Evolutionary conservation across 306 rosid species (phyloP).

Genomic region (Cotoneaster glaucophyllus): DNA sequence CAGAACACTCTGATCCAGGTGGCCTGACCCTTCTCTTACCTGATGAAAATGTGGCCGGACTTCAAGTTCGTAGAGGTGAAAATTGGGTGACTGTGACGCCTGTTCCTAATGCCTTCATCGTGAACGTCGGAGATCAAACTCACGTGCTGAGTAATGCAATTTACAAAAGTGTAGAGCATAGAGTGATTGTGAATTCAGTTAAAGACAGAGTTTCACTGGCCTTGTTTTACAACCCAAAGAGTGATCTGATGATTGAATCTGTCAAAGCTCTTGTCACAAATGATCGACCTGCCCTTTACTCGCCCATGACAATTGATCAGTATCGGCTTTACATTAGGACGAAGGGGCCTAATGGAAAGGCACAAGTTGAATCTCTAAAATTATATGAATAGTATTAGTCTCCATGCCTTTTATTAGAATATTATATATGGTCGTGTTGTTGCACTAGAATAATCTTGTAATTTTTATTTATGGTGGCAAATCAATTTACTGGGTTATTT

Average conservation of each 20-base stretch:
- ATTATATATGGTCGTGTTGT: not conserved
- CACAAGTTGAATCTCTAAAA: constrained; percentile 59
- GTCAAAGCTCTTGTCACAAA: constrained; percentile 59
- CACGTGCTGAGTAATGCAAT: constrained; percentile 87
- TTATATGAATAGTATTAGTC: constrained; percentile 8
- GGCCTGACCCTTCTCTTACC: constrained; percentile 84
- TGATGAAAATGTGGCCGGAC: constrained; percentile 72
- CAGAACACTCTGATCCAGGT: constrained; percentile 92
- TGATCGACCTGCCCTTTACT: constrained; percentile 58
- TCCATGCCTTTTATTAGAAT: not conserved
- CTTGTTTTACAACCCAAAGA: constrained; percentile 71
- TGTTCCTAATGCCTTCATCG: constrained; percentile 59
- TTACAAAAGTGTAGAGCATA: constrained; percentile 83
- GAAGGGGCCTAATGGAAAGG: constrained; percentile 68
- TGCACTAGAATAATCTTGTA: not conserved
- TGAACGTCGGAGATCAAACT: constrained; percentile 84
- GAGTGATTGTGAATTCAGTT: constrained; percentile 74
- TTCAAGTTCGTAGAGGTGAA: constrained; percentile 52
- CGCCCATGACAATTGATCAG: constrained; percentile 72
- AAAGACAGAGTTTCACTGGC: constrained; percentile 82
- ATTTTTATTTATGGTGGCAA: not conserved
- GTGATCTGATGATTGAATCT: constrained; percentile 62
- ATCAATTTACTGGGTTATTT: no score
- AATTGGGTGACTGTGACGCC: constrained; percentile 75
- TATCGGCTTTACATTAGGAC: constrained; percentile 73